Conservation (phyloP, 2,329 filamentous ascomycete genomes). For the Didymellaceae sp. region DNA sequence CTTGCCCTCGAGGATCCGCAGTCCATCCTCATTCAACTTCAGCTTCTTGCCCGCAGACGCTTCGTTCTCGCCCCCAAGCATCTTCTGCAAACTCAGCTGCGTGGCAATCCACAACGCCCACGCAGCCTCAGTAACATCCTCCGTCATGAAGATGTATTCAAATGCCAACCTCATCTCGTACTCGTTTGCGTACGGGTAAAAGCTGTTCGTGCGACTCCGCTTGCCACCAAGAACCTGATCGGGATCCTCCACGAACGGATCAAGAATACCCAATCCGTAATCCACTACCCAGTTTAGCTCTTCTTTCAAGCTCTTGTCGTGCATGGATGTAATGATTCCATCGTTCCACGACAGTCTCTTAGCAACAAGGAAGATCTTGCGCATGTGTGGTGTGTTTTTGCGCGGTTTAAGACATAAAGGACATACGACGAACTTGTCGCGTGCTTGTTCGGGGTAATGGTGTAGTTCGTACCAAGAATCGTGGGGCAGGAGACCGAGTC, state of each 20-base stretch:
- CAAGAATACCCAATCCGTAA: constrained; percentile 34
- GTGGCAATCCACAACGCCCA: constrained; percentile 32
- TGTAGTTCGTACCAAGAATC: constrained; percentile 35
- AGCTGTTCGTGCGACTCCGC: constrained; percentile 25
- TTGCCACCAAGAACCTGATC: constrained; percentile 31
- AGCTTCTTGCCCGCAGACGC: background rate
- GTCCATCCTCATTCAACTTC: background rate
- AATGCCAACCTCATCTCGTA: constrained; percentile 35
- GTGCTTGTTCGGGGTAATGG: background rate
- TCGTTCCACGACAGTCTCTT: constrained; percentile 35
- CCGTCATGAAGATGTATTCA: constrained; percentile 26
- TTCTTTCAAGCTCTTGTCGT: constrained; percentile 32
- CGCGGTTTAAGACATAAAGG: constrained; percentile 22
- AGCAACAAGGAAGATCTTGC: constrained; percentile 40
- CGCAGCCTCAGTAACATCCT: constrained; percentile 23
- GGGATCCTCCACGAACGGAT: constrained; percentile 29
- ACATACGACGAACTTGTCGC: constrained; percentile 14
- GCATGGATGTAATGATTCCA: constrained; percentile 17
- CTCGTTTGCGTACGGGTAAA: constrained; percentile 36
- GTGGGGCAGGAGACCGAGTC: constrained; percentile 32
- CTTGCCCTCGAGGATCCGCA: background rate
- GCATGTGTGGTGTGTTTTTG: constrained; percentile 27
- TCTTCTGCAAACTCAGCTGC: constrained; percentile 19
- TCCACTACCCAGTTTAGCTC: constrained; percentile 37
- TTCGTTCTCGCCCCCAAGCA: background rate